Evolutionary conservation across 2,329 filamentous ascomycete species (phyloP).

Genomic region (Colletotrichum filicis): DNA sequence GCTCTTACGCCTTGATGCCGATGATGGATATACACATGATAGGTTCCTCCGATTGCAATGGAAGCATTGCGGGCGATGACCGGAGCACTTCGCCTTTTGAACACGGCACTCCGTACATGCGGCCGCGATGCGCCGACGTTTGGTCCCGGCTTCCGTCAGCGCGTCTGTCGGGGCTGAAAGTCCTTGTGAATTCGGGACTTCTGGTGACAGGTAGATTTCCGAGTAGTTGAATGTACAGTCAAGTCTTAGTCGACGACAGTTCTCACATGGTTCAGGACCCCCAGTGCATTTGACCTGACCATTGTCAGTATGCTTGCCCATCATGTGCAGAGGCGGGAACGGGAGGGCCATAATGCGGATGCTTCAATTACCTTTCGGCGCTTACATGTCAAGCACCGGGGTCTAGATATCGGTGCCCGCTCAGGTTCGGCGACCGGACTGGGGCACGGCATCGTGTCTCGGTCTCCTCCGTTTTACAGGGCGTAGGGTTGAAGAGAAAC

Average conservation of each 20-base stretch:
- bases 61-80: conserved; percentile 34
- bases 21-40: neutral
- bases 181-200: conserved; percentile 5
- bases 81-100: conserved; percentile 49
- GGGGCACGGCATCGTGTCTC: conserved; percentile 18
- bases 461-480: neutral
- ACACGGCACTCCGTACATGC: conserved; percentile 48
- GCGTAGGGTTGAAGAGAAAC: neutral
- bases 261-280: conserved; percentile 17
- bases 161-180: neutral
- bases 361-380: conserved; percentile 15
- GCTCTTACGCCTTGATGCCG: neutral
- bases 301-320: neutral
- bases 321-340: neutral
- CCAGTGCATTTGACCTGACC: conserved; percentile 15
- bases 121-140: conserved; percentile 38
- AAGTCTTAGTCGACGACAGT: conserved; percentile 14
- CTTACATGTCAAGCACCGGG: conserved; percentile 22
- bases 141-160: conserved; percentile 43
- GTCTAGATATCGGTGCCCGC: neutral
- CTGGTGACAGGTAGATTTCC: neutral
- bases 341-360: neutral
- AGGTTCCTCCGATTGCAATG: conserved; percentile 19
- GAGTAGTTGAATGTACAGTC: conserved; percentile 23
- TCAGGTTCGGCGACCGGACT: neutral